A percentile compares a stretch with the other conserved stretches of the same genome.
phyloP scores from a whole-genome alignment of 2,329 filamentous ascomycete species.

The Geosmithia flava region DNA sequence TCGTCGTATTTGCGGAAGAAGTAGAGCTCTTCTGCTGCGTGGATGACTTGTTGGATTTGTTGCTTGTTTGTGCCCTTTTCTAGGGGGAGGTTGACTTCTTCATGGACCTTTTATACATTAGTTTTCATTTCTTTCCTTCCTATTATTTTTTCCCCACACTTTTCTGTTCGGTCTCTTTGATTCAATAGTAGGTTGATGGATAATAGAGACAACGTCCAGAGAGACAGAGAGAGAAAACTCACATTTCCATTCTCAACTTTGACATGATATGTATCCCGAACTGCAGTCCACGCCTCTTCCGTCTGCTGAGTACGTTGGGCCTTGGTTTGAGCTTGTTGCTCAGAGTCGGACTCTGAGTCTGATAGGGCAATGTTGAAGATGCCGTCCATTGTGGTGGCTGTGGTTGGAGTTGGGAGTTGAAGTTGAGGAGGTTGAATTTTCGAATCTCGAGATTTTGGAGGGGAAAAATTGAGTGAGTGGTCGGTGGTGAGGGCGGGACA shows the following conservation, averaged over 20 bases:
- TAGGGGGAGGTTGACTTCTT: conserved; percentile 28
- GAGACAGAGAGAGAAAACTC: conserved; percentile 5
- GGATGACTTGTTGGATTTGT: conserved; percentile 34
- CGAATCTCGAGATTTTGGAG: no score
- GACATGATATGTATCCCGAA: conserved; percentile 29
- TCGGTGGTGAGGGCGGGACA: no score
- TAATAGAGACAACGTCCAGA: no score
- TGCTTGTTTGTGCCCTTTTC: conserved; percentile 25
- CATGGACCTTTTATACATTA: conserved; percentile 28
- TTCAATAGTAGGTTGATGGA: no score
- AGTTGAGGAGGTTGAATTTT: neutral
- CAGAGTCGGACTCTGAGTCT: conserved; percentile 17
- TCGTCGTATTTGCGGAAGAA: conserved; percentile 35
- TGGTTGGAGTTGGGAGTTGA: neutral
- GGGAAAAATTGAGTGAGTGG: no score
- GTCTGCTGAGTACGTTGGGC: conserved; percentile 28
- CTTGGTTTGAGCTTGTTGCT: conserved; percentile 4
- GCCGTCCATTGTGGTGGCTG: conserved; percentile 17
- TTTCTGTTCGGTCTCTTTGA: no score
- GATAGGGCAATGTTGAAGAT: conserved; percentile 17
- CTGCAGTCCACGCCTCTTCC: conserved; percentile 33
- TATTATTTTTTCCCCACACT: no score
- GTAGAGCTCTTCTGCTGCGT: conserved; percentile 46
- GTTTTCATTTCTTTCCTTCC: neutral
- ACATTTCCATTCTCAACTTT: conserved; percentile 45